phyloP scores from a whole-genome alignment of 129 eudicot genomes.

The Helianthus annuus region DNA sequence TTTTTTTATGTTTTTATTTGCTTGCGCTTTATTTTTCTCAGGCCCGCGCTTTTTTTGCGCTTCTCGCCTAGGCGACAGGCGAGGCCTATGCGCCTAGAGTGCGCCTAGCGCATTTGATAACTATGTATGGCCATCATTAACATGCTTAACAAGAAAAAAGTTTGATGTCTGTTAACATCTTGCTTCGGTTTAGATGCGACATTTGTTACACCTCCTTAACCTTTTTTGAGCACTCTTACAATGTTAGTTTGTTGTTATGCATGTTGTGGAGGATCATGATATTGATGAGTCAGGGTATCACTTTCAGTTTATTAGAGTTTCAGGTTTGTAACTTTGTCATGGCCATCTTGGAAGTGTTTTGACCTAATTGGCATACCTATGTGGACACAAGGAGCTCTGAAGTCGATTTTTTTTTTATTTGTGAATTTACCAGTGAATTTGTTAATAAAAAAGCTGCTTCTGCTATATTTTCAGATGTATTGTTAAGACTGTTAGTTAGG shows the following conservation, averaged over 20 bases:
- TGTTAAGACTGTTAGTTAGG: neutral
- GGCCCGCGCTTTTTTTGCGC: no score
- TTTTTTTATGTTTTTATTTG: no score
- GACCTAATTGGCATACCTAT: conserved; percentile 1
- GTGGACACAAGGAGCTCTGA: neutral
- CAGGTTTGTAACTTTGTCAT: neutral
- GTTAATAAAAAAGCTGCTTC: neutral
- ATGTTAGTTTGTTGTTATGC: neutral
- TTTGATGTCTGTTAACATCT: conserved; percentile 17
- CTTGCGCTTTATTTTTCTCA: no score
- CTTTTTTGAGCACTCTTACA: neutral
- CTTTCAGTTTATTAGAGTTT: conserved; percentile 4
- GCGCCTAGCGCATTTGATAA: no score
- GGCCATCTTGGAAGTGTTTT: neutral
- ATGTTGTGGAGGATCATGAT: conserved; percentile 16
- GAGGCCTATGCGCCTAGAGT: no score
- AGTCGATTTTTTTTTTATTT: neutral
- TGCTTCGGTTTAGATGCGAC: neutral
- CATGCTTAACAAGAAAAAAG: conserved; percentile 8
- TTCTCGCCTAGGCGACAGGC: no score
- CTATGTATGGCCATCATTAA: no score
- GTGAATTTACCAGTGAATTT: neutral
- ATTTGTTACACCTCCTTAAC: neutral
- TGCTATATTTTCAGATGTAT: neutral
- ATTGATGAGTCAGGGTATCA: neutral